Percentiles rank a stretch among this genome's conserved stretches.
Evolutionary conservation across 2,329 filamentous ascomycete genomes (phyloP).

Genomic region (Orbilia oligospora): DNA sequence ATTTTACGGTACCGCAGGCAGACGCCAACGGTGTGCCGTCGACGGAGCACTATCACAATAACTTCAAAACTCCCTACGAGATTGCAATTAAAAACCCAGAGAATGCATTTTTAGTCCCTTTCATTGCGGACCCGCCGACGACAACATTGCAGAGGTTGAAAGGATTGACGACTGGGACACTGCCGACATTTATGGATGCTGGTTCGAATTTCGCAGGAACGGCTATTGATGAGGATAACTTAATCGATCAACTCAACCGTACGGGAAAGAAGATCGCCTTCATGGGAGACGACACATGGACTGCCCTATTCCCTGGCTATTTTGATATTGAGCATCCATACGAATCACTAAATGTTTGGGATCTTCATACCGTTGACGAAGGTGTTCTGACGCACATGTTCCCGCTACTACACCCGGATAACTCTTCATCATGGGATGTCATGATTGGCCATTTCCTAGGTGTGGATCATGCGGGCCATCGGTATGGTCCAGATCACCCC

Average conservation of each 20-base stretch:
- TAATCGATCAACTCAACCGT: slow-evolving; percentile 76
- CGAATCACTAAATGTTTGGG: slow-evolving; percentile 98
- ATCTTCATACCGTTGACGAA: slow-evolving; percentile 95
- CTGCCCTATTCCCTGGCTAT: slow-evolving; percentile 90
- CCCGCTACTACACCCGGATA: slow-evolving; percentile 79
- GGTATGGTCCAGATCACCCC: slow-evolving; percentile 91
- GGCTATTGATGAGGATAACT: slow-evolving; percentile 92
- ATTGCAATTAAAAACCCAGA: slow-evolving; percentile 80
- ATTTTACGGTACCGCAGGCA: slow-evolving; percentile 88
- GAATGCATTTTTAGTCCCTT: slow-evolving; percentile 90
- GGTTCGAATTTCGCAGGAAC: slow-evolving; percentile 96
- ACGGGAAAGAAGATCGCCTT: slow-evolving; percentile 86
- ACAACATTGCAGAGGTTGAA: slow-evolving; percentile 93
- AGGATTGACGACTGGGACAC: slow-evolving; percentile 91
- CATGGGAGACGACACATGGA: slow-evolving; percentile 98
- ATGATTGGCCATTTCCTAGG: slow-evolving; percentile 93
- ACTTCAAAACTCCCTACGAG: slow-evolving; percentile 88
- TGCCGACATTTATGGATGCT: slow-evolving; percentile 93
- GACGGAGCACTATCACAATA: slow-evolving; percentile 82
- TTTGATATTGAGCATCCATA: slow-evolving; percentile 92
- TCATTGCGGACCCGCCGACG: slow-evolving; percentile 97
- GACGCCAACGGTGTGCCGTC: slow-evolving; percentile 67
- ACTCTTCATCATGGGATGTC: slow-evolving; percentile 86
- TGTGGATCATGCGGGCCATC: slow-evolving; percentile 96
- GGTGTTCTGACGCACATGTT: slow-evolving; percentile 93